Evolutionary conservation across 2,329 filamentous ascomycete species (phyloP).

Genomic region (Alternaria triticimaculans): DNA sequence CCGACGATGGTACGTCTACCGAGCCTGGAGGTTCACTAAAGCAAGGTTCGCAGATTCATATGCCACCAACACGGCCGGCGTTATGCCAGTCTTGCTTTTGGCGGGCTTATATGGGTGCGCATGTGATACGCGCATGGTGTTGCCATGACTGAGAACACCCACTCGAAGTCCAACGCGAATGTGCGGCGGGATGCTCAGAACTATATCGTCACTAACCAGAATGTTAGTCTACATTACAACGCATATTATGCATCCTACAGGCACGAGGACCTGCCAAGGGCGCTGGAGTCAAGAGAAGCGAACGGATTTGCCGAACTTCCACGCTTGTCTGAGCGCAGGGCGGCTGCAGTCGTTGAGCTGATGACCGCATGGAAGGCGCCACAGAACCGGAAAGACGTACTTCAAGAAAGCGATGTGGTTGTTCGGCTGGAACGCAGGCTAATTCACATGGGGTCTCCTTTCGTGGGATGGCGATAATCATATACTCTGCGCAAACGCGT

Average conservation of each 20-base stretch:
- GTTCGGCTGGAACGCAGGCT: neutral
- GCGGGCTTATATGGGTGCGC: neutral
- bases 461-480: too few relatives aligned
- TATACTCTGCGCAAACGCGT: too few relatives aligned
- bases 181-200: neutral
- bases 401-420: neutral
- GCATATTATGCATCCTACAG: neutral
- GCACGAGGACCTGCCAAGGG: accelerated
- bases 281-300: neutral
- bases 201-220: neutral
- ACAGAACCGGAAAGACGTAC: neutral
- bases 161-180: neutral
- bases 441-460: too few relatives aligned
- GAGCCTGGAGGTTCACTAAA: neutral
- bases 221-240: neutral
- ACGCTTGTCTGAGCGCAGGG: neutral
- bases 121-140: neutral
- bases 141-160: neutral
- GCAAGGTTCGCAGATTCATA: neutral
- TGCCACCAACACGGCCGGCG: neutral
- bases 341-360: neutral
- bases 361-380: neutral
- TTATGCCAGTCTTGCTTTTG: neutral
- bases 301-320: neutral
- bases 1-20: neutral